Base-by-base conservation (phyloP, 2,329 filamentous ascomycete genomes). In the Diaporthe nobilis region DNA sequence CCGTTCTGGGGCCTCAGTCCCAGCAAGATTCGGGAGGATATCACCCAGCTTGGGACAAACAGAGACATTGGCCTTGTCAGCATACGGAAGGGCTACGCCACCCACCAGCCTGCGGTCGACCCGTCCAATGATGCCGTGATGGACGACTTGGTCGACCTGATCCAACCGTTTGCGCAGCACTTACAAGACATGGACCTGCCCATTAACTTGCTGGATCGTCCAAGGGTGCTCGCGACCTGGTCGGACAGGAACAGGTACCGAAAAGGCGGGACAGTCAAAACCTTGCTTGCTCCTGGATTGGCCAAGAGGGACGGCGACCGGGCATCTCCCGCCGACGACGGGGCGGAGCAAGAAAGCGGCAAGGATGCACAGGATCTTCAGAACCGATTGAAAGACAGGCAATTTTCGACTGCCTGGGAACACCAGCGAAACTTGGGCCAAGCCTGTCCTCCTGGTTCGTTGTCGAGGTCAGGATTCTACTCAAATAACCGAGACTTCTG, bases 141-240 rank as follows among this genome's bases (percentile, higher is more conserved):
- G 53, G 83, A 87, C 20, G 83, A 85, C n/a, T 80, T 90, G 0
- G 86, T 91, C 9, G 88, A 89, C 5, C 94, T 97, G 90, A 91
- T 97, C 81, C 86, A 90, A 71, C 86, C 88, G 2, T 98, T 98
- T 79, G 89, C 92, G 2, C 85, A 92, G 78, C 91, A 93, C 80
- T 86, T 98, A 20, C 94, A 95, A 0, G 91, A 96, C 77, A 96
- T 98, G 94, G 91, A 95, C 77, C 84, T 98, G 28, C 94, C 94
- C 0, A 94, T 98, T 85, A 98, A 98, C 81, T 87, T 94, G 28
- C 90, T 94, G 79, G 93, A 95, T 75, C 91, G 94, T 79, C 94
- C 94, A 1, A 88, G 94, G 53, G 90, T 96, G 1, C 87, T 95
- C 4, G 88, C 94, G 1, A 91, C 94, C 0, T 92, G 93, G 85